These are phyloP conservation scores for Suhomyces kilbournensis DNA, from an alignment of 805 yeast species.

Conservation along the genomic window DNA sequence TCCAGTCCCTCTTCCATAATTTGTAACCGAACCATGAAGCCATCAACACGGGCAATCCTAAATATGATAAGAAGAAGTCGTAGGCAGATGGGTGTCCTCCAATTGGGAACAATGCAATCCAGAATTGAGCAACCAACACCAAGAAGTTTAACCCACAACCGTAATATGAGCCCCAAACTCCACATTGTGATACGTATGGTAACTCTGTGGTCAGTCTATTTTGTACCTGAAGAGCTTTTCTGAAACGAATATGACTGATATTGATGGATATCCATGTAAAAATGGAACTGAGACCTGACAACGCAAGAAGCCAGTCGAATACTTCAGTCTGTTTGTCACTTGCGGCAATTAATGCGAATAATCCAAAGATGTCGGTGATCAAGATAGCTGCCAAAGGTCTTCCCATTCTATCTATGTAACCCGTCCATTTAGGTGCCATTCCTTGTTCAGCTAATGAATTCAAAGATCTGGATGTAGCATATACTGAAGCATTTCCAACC, in stretches of 20 bases:
- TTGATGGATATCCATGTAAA: constrained; percentile 65
- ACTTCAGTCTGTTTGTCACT: constrained; percentile 47
- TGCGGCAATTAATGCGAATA: constrained; percentile 63
- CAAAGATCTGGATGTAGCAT: constrained; percentile 63
- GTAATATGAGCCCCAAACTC: constrained; percentile 51
- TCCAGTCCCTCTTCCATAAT: constrained; percentile 26
- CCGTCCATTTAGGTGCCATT: constrained; percentile 54
- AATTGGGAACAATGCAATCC: constrained; percentile 63
- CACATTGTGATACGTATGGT: constrained; percentile 51
- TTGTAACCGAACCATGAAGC: constrained; percentile 31
- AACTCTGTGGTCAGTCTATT: constrained; percentile 46
- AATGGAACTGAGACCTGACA: constrained; percentile 60
- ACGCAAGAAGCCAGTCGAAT: constrained; percentile 62
- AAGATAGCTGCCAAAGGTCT: constrained; percentile 60
- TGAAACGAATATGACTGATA: constrained; percentile 57
- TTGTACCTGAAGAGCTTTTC: constrained; percentile 55
- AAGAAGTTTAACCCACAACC: constrained; percentile 49
- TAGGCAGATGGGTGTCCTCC: constrained; percentile 34
- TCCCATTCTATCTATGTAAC: constrained; percentile 62
- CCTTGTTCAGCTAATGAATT: constrained; percentile 63
- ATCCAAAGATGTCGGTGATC: constrained; percentile 51
- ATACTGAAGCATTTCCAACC: constrained; percentile 69
- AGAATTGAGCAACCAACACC: constrained; percentile 58
- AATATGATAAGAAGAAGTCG: constrained; percentile 29
- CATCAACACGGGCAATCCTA: constrained; percentile 32